Evolutionary conservation across 2,329 filamentous ascomycete genomes (phyloP).

Genomic region (Clonostachys rosea): DNA sequence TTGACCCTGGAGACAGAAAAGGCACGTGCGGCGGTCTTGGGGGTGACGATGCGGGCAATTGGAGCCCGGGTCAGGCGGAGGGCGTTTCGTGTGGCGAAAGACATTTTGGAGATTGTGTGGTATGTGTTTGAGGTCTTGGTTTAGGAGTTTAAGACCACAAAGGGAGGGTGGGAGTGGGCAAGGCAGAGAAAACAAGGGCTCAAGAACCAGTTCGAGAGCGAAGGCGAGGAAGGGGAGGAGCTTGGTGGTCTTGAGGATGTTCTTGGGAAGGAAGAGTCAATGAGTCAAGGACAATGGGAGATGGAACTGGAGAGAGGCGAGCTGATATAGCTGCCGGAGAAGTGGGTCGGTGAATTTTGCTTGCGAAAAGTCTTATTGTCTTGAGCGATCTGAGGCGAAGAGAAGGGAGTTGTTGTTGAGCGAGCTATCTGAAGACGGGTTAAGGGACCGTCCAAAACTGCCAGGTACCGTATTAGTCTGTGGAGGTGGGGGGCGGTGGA

Average conservation of each 20-base stretch:
- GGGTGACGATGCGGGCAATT: conserved; percentile 10
- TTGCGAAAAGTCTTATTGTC: background rate
- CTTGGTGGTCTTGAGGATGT: background rate
- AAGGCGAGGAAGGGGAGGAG: background rate
- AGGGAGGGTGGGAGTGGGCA: conserved; percentile 1
- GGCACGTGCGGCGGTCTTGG: conserved; percentile 17
- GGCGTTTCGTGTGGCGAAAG: conserved; percentile 24
- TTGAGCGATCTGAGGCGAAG: too few species aligned
- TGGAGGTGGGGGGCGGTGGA: background rate
- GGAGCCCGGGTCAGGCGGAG: conserved; percentile 21
- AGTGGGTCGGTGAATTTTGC: conserved; percentile 3
- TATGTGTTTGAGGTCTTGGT: too few species aligned
- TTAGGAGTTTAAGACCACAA: background rate
- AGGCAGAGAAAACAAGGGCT: background rate
- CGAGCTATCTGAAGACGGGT: too few species aligned
- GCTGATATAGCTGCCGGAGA: conserved; percentile 4
- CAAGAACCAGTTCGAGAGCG: background rate
- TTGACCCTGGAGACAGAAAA: conserved; percentile 22
- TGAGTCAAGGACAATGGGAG: background rate
- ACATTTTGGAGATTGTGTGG: conserved; percentile 20
- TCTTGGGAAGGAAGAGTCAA: background rate
- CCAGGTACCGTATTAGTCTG: too few species aligned
- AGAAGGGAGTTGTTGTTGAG: too few species aligned
- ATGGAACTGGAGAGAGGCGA: background rate
- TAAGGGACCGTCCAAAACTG: too few species aligned